Conservation (phyloP, 1,284 basidiomycete species). For the Trametes sp. region DNA sequence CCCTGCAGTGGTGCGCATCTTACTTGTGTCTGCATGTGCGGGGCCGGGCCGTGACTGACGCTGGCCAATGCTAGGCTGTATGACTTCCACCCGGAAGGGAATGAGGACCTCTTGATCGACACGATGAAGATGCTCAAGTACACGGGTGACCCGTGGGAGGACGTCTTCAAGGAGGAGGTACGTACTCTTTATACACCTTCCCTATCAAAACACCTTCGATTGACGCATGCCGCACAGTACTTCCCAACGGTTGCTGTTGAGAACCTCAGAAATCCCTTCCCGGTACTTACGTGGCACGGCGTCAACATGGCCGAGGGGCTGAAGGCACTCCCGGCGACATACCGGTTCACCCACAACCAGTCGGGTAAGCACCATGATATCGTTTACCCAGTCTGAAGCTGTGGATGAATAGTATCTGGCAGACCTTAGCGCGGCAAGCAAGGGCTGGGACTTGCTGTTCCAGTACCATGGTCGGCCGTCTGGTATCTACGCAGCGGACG, state of each 20-base stretch:
- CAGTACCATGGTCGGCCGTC: slow-evolving; percentile 67
- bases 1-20: slow-evolving; percentile 55
- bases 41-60: neutral
- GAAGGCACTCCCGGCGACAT: slow-evolving; percentile 62
- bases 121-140: slow-evolving; percentile 62
- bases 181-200: neutral
- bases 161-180: slow-evolving; percentile 43
- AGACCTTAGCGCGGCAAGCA: slow-evolving; percentile 61
- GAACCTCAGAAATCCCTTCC: slow-evolving; percentile 44
- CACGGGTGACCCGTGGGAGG: slow-evolving; percentile 61
- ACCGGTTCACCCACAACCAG: slow-evolving; percentile 64
- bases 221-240: slow-evolving; percentile 41
- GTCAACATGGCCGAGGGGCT: slow-evolving; percentile 68
- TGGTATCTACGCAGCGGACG: slow-evolving; percentile 65
- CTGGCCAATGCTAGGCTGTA: slow-evolving; percentile 51
- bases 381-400: neutral
- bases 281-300: slow-evolving; percentile 55
- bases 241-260: slow-evolving; percentile 50
- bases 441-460: slow-evolving; percentile 65
- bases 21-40: neutral
- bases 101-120: slow-evolving; percentile 58
- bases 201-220: neutral
- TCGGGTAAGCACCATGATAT: slow-evolving; percentile 46
- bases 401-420: neutral
- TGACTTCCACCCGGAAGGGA: slow-evolving; percentile 58